These are phyloP conservation scores for Diaporthe vexans DNA, from an alignment of 2,329 filamentous ascomycete species.

Conservation along the genomic window DNA sequence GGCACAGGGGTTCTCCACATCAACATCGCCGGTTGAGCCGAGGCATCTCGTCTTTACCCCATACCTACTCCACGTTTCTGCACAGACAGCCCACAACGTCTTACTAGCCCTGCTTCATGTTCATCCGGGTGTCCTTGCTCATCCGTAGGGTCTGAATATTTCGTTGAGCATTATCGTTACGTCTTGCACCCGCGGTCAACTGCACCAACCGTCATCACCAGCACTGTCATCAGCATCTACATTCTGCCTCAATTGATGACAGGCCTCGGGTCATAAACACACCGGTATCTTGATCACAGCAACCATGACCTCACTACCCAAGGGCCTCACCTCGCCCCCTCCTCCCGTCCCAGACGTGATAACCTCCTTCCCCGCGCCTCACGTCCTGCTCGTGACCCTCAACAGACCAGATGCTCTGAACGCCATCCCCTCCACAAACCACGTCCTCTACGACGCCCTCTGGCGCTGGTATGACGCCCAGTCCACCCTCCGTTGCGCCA, in stretches of 20 bases:
- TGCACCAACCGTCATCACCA: background rate
- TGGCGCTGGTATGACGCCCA: slow-evolving; percentile 73
- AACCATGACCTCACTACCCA: slow-evolving; percentile 34
- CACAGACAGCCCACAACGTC: background rate
- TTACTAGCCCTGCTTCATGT: no score
- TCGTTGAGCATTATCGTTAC: background rate
- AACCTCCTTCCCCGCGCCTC: slow-evolving; percentile 65
- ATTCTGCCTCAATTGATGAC: background rate
- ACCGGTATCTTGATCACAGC: background rate
- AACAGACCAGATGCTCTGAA: slow-evolving; percentile 72
- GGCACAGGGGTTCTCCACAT: slow-evolving; percentile 30
- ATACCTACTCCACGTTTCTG: background rate
- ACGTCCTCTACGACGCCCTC: slow-evolving; percentile 62
- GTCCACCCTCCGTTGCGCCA: slow-evolving; percentile 70
- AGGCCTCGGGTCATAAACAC: background rate
- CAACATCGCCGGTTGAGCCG: background rate
- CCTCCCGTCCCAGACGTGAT: slow-evolving; percentile 57
- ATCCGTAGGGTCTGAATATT: no score
- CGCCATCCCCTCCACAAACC: slow-evolving; percentile 64
- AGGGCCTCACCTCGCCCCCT: slow-evolving; percentile 51
- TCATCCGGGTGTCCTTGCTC: no score
- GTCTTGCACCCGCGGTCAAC: no score
- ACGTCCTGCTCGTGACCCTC: slow-evolving; percentile 72
- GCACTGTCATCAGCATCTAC: background rate
- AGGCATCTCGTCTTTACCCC: slow-evolving; percentile 7